Conservation (phyloP, 2,329 filamentous ascomycete genomes). For the Stylonectria norvegica region DNA sequence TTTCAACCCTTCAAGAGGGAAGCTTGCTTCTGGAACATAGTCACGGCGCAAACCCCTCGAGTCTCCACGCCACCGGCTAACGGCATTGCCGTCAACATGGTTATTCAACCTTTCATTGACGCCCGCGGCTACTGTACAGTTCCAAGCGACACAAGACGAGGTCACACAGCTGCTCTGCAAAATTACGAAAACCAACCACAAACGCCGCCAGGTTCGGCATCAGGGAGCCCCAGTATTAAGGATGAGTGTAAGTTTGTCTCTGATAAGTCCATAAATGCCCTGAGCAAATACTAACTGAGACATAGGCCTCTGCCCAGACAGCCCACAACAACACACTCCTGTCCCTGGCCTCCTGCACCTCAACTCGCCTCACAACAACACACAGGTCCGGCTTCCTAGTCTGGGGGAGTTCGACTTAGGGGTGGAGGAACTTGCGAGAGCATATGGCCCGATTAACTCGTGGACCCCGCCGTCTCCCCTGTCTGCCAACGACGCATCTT, state of each 20-base stretch:
- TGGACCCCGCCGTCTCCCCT: constrained; percentile 30
- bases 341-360: constrained; percentile 21
- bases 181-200: constrained; percentile 16
- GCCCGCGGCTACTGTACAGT: constrained; percentile 7
- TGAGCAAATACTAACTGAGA: constrained; percentile 10
- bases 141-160: constrained; percentile 2
- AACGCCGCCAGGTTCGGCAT: constrained; percentile 28
- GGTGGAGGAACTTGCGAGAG: constrained; percentile 35
- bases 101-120: constrained; percentile 20
- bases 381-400: constrained; percentile 31
- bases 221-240: constrained; percentile 34
- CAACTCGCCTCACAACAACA: constrained; percentile 13
- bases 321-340: constrained; percentile 23
- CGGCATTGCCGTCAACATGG: constrained; percentile 15
- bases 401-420: constrained; percentile 38
- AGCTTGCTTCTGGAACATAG: constrained; percentile 23
- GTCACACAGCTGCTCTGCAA: constrained; percentile 2
- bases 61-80: constrained; percentile 11
- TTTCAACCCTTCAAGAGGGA: constrained; percentile 23
- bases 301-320: constrained; percentile 20
- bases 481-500: constrained; percentile 15
- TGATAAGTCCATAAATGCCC: too few relatives aligned
- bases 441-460: constrained; percentile 27
- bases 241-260: constrained; percentile 27
- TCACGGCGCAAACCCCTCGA: constrained; percentile 25